Evolutionary conservation across 768 basidiomycete genomes (phyloP).

Genomic region (Xanthoconium stramineum): DNA sequence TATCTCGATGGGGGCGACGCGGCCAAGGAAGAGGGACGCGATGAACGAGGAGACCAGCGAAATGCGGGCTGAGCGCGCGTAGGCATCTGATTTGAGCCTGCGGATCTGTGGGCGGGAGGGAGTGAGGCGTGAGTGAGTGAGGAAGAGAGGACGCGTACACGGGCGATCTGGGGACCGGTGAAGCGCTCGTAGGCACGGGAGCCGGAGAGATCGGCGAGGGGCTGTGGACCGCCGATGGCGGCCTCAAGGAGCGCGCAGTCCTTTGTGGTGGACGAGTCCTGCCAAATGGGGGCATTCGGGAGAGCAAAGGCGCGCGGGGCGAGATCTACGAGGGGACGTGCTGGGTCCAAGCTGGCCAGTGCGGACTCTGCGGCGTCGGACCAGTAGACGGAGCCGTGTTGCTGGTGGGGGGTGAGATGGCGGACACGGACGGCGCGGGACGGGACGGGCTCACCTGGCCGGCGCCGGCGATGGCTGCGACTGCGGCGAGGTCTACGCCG

Average conservation of each 20-base stretch:
- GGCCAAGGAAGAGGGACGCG: conserved; percentile 5
- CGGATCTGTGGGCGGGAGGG: conserved; percentile 1
- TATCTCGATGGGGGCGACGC: conserved; percentile 6
- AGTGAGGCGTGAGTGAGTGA: neutral
- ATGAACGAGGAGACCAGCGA: conserved; percentile 5
- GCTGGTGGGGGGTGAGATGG: neutral
- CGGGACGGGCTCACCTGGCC: neutral
- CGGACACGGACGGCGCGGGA: neutral
- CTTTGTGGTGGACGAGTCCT: neutral
- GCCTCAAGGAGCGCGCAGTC: conserved; percentile 1
- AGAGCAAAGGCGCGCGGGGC: neutral
- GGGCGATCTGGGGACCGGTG: conserved; percentile 7
- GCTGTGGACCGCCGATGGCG: neutral
- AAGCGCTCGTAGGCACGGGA: conserved; percentile 8
- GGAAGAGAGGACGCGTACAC: neutral
- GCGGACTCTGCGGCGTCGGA: neutral
- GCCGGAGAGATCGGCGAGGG: neutral
- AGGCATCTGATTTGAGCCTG: neutral
- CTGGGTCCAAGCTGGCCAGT: neutral
- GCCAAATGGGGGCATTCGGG: conserved; percentile 2
- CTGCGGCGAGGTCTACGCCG: neutral
- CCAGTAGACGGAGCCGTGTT: conserved; percentile 9
- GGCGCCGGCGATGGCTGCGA: conserved; percentile 1
- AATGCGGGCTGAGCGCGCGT: neutral
- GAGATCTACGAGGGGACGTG: neutral